Evolutionary conservation across 768 basidiomycete genomes (phyloP), one percentile per base, ranked within the genome.

Genomic region (Asterophora parasitica): DNA sequence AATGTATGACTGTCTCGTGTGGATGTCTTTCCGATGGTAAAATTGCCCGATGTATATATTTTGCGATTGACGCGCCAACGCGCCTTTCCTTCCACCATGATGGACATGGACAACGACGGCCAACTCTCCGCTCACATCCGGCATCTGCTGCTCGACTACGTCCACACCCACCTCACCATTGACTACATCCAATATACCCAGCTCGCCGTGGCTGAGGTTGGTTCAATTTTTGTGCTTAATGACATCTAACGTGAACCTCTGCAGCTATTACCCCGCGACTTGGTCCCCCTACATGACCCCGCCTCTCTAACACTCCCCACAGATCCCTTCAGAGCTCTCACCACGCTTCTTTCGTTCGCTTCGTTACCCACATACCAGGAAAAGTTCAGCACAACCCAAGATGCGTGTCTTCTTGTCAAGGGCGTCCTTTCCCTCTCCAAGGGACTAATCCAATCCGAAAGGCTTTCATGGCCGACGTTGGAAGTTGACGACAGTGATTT

Each of bases 151-250:
- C 64, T 77, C 23, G 68, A 74, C 34, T 87, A 86, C 55, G 74
- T 67, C 6, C 69, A 69, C 30, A 62, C 59, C 13, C 76, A 87
- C 61, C 62, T 82, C 27, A 76, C 81, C 0, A 74, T 65, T 45
- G 72, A 83, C 58, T 75, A 85, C 58, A 62, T 79, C 36, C 59
- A 68, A 11, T 79, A 75, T 55, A 84, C 83, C 3, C 68, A 77
- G 50, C 59, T 65, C 46, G 67, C 72, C 2, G 74, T 79, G 12
- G 55, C 70, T 33, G 68, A 79, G 56, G 83, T 75, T 46, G 42
- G 68, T 42, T 7, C 30, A 36, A 33, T 3, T 27, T 30, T 30
- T n/a, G 28, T 12, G 9, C 38, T 20, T 20, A 4, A 19, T 15
- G 17, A 31, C 3, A 9, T 15, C 23, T 44, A 43, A 32, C 35